Conservation (phyloP, 2,329 filamentous ascomycete genomes). For the Pseudovirgaria hyperparasitica region DNA sequence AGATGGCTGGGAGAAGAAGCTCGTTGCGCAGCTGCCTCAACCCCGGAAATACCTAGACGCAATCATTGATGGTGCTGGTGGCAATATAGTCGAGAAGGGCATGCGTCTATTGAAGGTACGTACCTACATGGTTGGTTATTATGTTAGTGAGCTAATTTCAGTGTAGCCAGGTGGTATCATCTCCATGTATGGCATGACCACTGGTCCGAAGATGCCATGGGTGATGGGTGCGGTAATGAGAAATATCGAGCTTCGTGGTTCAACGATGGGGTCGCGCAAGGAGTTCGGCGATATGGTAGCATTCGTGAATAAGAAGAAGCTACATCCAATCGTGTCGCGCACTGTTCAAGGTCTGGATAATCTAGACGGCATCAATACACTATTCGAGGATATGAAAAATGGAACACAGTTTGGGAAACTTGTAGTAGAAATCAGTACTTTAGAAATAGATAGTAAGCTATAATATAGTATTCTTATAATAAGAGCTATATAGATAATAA, state of each 20-base stretch:
- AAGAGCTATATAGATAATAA: too few relatives aligned
- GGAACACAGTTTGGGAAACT: constrained; percentile 87
- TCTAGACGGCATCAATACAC: constrained; percentile 60
- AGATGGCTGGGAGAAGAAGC: constrained; percentile 67
- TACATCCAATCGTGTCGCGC: constrained; percentile 66
- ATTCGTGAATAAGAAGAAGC: constrained; percentile 62
- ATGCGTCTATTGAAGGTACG: constrained; percentile 52
- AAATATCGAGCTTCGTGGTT: constrained; percentile 76
- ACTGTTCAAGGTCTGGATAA: constrained; percentile 62
- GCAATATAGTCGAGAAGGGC: constrained; percentile 62
- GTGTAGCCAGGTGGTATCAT: constrained; percentile 62
- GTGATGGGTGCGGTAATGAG: constrained; percentile 70
- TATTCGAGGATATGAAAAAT: constrained; percentile 82
- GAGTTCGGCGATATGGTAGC: constrained; percentile 87
- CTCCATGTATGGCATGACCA: constrained; percentile 82
- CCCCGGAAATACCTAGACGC: constrained; percentile 63
- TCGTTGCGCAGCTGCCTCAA: constrained; percentile 47
- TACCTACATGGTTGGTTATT: not conserved
- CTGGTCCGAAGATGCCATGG: constrained; percentile 75
- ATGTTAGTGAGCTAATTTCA: constrained; percentile 5
- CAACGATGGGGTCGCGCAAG: constrained; percentile 79
- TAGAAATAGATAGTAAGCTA: too few relatives aligned
- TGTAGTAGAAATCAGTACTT: constrained; percentile 56
- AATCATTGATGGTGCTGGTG: constrained; percentile 83
- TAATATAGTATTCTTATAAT: too few relatives aligned